Evolutionary conservation across 2,329 filamentous ascomycete species (phyloP).

Genomic region (Geosmithia flava): DNA sequence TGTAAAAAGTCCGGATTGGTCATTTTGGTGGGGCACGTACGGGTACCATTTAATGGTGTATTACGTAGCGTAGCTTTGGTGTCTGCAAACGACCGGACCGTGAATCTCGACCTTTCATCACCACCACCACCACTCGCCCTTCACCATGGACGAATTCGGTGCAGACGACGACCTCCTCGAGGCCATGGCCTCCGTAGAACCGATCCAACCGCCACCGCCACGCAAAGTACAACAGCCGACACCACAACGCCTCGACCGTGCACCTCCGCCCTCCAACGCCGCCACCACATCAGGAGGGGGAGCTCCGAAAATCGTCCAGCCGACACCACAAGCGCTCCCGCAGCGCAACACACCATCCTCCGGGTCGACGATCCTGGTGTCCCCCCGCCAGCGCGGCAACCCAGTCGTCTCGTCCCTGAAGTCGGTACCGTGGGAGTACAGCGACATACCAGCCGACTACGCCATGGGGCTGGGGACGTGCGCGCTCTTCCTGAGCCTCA

Average conservation of each 20-base stretch:
- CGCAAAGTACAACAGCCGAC: constrained; percentile 29
- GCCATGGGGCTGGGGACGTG: constrained; percentile 79
- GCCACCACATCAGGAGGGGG: constrained; percentile 9
- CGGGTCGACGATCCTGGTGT: constrained; percentile 77
- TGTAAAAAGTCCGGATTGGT: too few relatives aligned
- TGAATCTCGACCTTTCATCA: too few relatives aligned
- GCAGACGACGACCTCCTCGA: constrained; percentile 43
- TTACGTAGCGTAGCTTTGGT: too few relatives aligned
- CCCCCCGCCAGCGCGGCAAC: constrained; percentile 87
- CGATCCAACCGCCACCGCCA: constrained; percentile 15
- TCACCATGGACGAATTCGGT: constrained; percentile 38
- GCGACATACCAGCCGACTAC: constrained; percentile 92
- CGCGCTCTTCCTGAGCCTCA: constrained; percentile 83
- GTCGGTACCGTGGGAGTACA: constrained; percentile 87
- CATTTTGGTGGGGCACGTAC: too few relatives aligned
- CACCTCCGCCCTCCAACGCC: constrained; percentile 13
- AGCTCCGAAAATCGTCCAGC: constrained; percentile 57
- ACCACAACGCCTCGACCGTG: constrained; percentile 43
- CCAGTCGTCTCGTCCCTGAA: constrained; percentile 77
- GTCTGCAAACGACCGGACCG: too few relatives aligned
- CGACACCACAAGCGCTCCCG: constrained; percentile 75
- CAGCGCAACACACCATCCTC: constrained; percentile 29
- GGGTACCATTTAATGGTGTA: too few relatives aligned
- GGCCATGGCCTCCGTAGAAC: constrained; percentile 39
- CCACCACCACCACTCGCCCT: not conserved